Conservation (phyloP, 176 grass and related monocot species). For the Musa troglodytarum region DNA sequence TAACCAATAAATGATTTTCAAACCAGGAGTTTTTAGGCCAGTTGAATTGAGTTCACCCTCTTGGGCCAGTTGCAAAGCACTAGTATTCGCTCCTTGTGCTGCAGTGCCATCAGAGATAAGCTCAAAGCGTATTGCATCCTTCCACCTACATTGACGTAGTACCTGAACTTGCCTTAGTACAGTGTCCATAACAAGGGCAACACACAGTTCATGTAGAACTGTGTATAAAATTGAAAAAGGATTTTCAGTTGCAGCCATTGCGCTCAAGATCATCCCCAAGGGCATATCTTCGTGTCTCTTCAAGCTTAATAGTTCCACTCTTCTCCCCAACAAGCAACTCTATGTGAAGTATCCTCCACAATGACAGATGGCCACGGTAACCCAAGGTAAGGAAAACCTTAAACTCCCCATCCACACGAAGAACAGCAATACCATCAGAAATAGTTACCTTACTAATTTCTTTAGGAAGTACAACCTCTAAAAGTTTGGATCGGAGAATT, state of each 20-base stretch:
- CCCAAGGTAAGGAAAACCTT: constrained; percentile 85
- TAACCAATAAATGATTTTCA: constrained; percentile 84
- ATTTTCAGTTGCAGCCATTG: constrained; percentile 71
- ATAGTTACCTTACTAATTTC: constrained; percentile 63
- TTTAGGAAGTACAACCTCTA: constrained; percentile 56
- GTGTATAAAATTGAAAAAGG: constrained; percentile 63
- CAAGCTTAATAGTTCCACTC: constrained; percentile 60
- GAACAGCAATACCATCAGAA: constrained; percentile 60
- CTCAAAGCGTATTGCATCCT: constrained; percentile 83
- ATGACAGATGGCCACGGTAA: constrained; percentile 66
- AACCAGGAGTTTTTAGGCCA: constrained; percentile 55
- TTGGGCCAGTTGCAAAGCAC: constrained; percentile 43
- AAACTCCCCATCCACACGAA: constrained; percentile 86
- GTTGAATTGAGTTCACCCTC: constrained; percentile 60
- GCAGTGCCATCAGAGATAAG: constrained; percentile 42
- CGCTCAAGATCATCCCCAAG: constrained; percentile 98
- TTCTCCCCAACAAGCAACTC: constrained; percentile 95
- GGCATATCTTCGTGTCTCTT: constrained; percentile 60
- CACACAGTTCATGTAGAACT: constrained; percentile 82
- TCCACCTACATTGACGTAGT: constrained; percentile 76
- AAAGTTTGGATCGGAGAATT: constrained; percentile 68
- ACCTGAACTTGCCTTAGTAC: constrained; percentile 62
- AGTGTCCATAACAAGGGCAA: constrained; percentile 88
- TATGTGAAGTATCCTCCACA: constrained; percentile 91
- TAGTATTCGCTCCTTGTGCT: constrained; percentile 43